A percentile compares a stretch with the other conserved stretches of the same genome.
Evolutionary conservation across 495 filamentous ascomycete genomes (phyloP).

Genomic region (Neurospora sp.): DNA sequence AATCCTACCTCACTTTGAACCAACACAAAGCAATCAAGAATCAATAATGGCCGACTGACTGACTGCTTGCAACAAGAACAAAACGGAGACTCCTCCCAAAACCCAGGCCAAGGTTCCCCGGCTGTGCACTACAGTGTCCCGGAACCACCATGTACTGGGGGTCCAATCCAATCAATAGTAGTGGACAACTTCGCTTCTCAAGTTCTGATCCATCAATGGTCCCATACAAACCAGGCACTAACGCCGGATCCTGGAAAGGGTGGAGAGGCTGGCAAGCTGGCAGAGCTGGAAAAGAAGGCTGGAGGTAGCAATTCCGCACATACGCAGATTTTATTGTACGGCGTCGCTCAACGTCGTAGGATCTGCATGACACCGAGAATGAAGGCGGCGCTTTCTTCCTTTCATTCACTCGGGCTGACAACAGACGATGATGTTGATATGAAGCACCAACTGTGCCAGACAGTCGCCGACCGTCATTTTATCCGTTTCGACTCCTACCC

Average conservation of each 20-base stretch:
- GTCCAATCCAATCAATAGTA: not conserved
- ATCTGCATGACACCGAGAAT: not conserved
- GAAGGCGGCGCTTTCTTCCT: not conserved
- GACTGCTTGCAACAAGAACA: not conserved
- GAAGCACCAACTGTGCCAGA: not conserved
- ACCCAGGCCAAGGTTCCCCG: not conserved
- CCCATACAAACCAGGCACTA: not conserved
- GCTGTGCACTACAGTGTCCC: not conserved
- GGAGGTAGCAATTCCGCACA: not conserved
- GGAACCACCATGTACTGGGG: not conserved
- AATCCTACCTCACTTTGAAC: not conserved
- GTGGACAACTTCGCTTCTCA: not conserved
- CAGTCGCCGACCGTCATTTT: not conserved
- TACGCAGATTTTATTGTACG: not conserved
- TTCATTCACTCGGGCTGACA: not conserved
- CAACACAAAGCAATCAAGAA: not conserved
- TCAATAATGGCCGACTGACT: not conserved
- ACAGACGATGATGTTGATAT: not conserved
- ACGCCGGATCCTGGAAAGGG: not conserved
- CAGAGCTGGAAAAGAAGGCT: not conserved
- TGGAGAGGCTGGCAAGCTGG: not conserved
- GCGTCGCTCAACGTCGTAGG: not conserved
- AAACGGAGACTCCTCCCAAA: not conserved
- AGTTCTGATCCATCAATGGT: not conserved
- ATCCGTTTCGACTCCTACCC: not conserved